A percentile compares a stretch with the other conserved stretches of the same genome.
Conservation (phyloP, 805 yeast species). For the Nakazawaea peltata region DNA sequence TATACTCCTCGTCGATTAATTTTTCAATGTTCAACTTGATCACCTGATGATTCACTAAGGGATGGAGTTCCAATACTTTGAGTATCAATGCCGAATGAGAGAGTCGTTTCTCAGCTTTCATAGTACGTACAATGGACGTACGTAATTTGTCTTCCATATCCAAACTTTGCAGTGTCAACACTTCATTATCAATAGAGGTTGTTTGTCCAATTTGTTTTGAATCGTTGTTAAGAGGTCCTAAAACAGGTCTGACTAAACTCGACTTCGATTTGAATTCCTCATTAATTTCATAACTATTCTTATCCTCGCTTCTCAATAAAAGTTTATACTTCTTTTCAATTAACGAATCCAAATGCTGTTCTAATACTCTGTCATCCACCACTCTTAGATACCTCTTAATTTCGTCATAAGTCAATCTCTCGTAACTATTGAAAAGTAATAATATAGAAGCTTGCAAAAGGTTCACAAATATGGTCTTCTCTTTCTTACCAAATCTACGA, state of each 20-base stretch:
- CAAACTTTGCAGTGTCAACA: too few species aligned
- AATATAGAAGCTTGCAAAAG: conserved; percentile 30
- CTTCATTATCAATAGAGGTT: too few species aligned
- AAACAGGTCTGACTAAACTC: neutral
- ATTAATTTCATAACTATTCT: neutral
- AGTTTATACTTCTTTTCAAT: conserved; percentile 23
- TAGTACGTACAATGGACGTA: conserved; percentile 21
- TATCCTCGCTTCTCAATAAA: conserved; percentile 8
- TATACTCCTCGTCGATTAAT: too few species aligned
- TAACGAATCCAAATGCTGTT: conserved; percentile 22
- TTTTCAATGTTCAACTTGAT: too few species aligned
- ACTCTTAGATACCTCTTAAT: conserved; percentile 19
- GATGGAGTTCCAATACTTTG: too few species aligned
- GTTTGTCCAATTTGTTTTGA: conserved; percentile 4
- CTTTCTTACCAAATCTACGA: conserved; percentile 17
- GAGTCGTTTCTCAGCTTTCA: too few species aligned
- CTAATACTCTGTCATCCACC: conserved; percentile 18
- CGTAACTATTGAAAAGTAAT: conserved; percentile 22
- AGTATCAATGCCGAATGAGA: too few species aligned
- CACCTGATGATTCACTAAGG: too few species aligned
- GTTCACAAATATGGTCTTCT: conserved; percentile 26
- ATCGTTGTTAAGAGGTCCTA: neutral
- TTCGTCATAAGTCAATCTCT: conserved; percentile 13
- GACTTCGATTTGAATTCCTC: conserved; percentile 9
- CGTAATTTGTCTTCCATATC: conserved; percentile 25